phyloP scores from a whole-genome alignment of 352 stramenopile species.

The Phytopythium sindhum region DNA sequence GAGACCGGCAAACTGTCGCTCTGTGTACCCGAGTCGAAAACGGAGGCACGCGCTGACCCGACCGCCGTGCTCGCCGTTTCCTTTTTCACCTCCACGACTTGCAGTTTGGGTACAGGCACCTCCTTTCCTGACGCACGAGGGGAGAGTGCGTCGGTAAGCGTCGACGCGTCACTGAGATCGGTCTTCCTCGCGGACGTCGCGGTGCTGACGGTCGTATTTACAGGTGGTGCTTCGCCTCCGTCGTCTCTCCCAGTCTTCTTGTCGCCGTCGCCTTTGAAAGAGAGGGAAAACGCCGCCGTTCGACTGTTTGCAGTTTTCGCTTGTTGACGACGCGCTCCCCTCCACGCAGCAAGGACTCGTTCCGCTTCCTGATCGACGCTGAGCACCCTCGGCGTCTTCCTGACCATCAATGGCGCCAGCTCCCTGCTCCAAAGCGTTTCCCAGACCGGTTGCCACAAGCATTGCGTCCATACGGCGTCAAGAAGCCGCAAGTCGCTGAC shows the following conservation, averaged over 20 bases:
- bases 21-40: background rate
- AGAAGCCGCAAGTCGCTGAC: slow-evolving; percentile 16
- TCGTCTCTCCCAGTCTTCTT: background rate
- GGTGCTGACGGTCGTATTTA: slow-evolving; percentile 1
- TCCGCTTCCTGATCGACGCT: slow-evolving; percentile 12
- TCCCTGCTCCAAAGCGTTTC: slow-evolving; percentile 2
- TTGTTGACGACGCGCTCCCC: background rate
- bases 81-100: background rate
- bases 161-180: background rate
- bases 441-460: slow-evolving; percentile 12
- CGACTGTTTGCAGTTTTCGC: background rate
- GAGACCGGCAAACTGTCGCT: background rate
- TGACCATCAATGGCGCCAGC: background rate
- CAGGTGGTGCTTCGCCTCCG: background rate
- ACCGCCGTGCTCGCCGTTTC: slow-evolving; percentile 1
- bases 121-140: background rate
- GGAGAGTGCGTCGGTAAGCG: background rate
- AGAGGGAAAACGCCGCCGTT: background rate
- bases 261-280: background rate
- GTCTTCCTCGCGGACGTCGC: background rate
- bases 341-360: background rate
- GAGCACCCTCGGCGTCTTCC: background rate
- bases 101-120: background rate
- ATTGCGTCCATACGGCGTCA: slow-evolving; percentile 11
- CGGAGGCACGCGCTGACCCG: background rate